Evolutionary conservation across 1,139 yeast species (phyloP).

Genomic region (Lodderomyces jiufengensis): DNA sequence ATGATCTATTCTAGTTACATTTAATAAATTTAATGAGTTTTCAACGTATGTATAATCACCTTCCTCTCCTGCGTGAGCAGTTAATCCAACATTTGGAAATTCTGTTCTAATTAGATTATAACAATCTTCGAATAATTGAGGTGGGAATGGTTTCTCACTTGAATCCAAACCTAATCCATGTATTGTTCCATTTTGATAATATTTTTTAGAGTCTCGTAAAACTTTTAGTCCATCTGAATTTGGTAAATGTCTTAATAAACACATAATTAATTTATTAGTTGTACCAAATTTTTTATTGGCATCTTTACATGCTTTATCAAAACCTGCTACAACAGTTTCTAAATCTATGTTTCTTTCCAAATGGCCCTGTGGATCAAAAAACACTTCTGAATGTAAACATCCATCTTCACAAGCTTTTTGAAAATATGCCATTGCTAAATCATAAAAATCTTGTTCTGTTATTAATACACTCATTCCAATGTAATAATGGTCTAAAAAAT

Average conservation of each 20-base stretch:
- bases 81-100: slow-evolving; percentile 52
- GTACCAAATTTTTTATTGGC: slow-evolving; percentile 59
- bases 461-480: slow-evolving; percentile 73
- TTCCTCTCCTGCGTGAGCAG: slow-evolving; percentile 90
- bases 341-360: slow-evolving; percentile 60
- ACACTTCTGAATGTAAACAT: slow-evolving; percentile 63
- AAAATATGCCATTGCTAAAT: slow-evolving; percentile 73
- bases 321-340: slow-evolving; percentile 60
- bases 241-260: slow-evolving; percentile 71
- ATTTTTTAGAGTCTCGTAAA: slow-evolving; percentile 48
- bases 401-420: slow-evolving; percentile 59
- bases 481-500: slow-evolving; percentile 72
- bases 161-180: slow-evolving; percentile 78
- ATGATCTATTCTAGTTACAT: slow-evolving; percentile 72
- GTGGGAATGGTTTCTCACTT: slow-evolving; percentile 72
- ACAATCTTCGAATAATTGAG: slow-evolving; percentile 60
- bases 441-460: slow-evolving; percentile 63
- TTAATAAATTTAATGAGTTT: slow-evolving; percentile 53
- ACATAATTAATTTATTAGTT: slow-evolving; percentile 71
- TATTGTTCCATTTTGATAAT: slow-evolving; percentile 52
- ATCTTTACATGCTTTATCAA: slow-evolving; percentile 57
- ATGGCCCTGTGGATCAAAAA: slow-evolving; percentile 84
- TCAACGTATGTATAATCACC: slow-evolving; percentile 66
- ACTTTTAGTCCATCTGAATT: slow-evolving; percentile 53
- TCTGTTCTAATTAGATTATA: slow-evolving; percentile 44